These are phyloP conservation scores for Phytophthora brassicae DNA, from an alignment of 352 stramenopile species.

Conservation along the genomic window DNA sequence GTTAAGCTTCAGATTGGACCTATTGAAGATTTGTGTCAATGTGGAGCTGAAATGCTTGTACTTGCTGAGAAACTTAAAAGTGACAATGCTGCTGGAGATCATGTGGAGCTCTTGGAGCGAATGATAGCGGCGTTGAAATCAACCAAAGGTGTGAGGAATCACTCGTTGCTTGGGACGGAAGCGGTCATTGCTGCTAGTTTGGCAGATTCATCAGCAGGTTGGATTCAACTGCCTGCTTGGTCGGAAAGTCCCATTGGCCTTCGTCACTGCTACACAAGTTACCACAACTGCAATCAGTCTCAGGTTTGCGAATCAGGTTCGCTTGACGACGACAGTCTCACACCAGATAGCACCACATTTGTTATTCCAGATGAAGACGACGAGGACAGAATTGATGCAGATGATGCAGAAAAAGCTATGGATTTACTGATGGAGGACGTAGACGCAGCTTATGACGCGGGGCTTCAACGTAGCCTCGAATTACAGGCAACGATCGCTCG, in stretches of 20 bases:
- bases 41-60: constrained; percentile 57
- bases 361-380: constrained; percentile 32
- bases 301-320: constrained; percentile 39
- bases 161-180: constrained; percentile 35
- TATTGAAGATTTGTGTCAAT: constrained; percentile 63
- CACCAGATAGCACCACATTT: constrained; percentile 35
- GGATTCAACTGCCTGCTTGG: constrained; percentile 46
- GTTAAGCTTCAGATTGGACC: constrained; percentile 60
- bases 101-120: constrained; percentile 31
- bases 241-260: constrained; percentile 48
- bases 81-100: constrained; percentile 4
- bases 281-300: constrained; percentile 16
- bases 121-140: constrained; percentile 40
- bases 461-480: constrained; percentile 34
- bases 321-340: constrained; percentile 51
- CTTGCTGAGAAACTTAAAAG: constrained; percentile 33
- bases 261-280: constrained; percentile 35
- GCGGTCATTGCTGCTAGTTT: constrained; percentile 25
- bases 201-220: constrained; percentile 16
- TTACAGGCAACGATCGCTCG: constrained; percentile 50
- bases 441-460: constrained; percentile 48
- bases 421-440: constrained; percentile 52
- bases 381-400: constrained; percentile 14
- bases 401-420: constrained; percentile 45
- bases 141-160: constrained; percentile 57